Evolutionary conservation across 805 yeast species (phyloP).

Genomic region (Cyberlindnera samutprakarnensis): DNA sequence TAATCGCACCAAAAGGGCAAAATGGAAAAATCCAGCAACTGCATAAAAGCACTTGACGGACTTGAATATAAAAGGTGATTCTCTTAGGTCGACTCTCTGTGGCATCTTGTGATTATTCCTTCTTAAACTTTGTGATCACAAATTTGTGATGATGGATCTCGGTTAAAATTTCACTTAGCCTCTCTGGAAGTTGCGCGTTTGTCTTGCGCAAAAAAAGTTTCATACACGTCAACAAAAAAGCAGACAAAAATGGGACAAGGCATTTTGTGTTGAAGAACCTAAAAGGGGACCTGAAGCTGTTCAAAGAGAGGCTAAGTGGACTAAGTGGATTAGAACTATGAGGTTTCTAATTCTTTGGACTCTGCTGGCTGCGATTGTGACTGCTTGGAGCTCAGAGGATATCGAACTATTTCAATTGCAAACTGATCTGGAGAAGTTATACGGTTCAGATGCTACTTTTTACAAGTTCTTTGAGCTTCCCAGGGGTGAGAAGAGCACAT

Average conservation of each 20-base stretch:
- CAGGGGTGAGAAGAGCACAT: slow-evolving; percentile 16
- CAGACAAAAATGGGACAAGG: too few species aligned
- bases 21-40: slow-evolving; percentile 12
- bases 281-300: too few species aligned
- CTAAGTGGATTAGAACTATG: too few species aligned
- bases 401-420: slow-evolving; percentile 73
- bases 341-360: slow-evolving; percentile 10
- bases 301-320: too few species aligned
- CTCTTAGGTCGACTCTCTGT: slow-evolving; percentile 14
- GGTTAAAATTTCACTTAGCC: too few species aligned
- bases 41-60: slow-evolving; percentile 6
- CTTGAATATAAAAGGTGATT: slow-evolving; percentile 7
- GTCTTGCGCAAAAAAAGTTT: too few species aligned
- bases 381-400: slow-evolving; percentile 60
- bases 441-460: slow-evolving; percentile 21
- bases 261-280: too few species aligned
- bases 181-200: too few species aligned
- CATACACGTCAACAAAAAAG: too few species aligned
- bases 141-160: too few species aligned
- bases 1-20: slow-evolving; percentile 35
- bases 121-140: too few species aligned
- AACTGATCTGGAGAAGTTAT: slow-evolving; percentile 40
- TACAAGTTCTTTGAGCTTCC: slow-evolving; percentile 22
- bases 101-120: slow-evolving; percentile 22
- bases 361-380: slow-evolving; percentile 18